Base-by-base conservation (phyloP, 257 asterid species). In the Penstemon eatonii region DNA sequence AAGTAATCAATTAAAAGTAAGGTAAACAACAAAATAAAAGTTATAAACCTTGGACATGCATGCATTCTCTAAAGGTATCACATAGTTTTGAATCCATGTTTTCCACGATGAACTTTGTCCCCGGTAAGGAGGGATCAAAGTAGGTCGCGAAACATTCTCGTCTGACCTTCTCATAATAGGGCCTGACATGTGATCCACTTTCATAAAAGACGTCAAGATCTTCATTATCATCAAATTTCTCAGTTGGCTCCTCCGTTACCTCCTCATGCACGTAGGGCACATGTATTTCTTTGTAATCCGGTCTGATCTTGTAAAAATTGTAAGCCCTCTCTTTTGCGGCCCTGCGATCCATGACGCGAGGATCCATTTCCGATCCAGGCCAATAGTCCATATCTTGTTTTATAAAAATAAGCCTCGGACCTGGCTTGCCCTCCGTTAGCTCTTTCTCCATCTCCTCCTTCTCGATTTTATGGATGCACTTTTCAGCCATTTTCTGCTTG, bases 311-410 rank as follows among this genome's bases (percentile, higher is more conserved):
- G 52, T 25, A 25, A 0, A 25, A 25, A 25, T 25, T 25, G 52
- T n/a, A 46, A 7, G 52, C 12, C 8, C 52, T 6, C 11, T n/a
- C 11, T n/a, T 46, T 46, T 8, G 10, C 12, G 13, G 54, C 54
- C 54, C 54, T 12, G 12, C 54, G 54, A 49, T 8, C 13, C 54
- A 49, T 49, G 13, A 49, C 54, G 13, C 12, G 3, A 8, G 54
- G 54, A 49, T 49, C 54, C 54, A 4, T 49, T 13, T 51, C 56
- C n/a, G 56, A 50, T 0, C 56, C 56, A n/a, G 56, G 56, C 56
- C 56, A 51, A 7, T 11, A 51, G 33, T 12, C 56, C 19, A 4
- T 12, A 51, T 51, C 56, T 25, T 51, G 56, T 6, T 4, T n/a
- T 25, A 51, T 25, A 11, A 51, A 51, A 3, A 51, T 51, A 11